Base-by-base conservation (phyloP, 2,329 filamentous ascomycete species). In the Penicillium hordei region DNA sequence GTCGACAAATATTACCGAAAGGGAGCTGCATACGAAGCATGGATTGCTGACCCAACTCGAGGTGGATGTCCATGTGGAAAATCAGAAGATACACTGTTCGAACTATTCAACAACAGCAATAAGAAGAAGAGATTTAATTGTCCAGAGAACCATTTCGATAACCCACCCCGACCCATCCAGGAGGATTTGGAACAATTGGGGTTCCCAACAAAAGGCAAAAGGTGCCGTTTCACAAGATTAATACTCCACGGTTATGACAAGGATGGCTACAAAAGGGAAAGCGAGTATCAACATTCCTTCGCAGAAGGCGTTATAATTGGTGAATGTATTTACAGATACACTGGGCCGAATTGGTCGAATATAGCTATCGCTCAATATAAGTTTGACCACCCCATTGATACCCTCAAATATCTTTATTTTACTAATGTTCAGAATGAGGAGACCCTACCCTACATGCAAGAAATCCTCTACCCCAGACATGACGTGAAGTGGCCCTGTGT, bases 341-440 rank as follows among this genome's bases (percentile, higher is more conserved):
- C 17, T 2, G 52, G 52, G 7, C 36, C 36, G 3, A 25, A 55
- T 36, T 55, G 52, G 52, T 55, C 52, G 1, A 6, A 43, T 12
- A n/a, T 55, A 33, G 52, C 36, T 15, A 15, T 55, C 2, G 50
- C 55, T 4, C 51, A 48, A 33, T 53, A 58, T 19, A 48, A 15
- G 5, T 55, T 48, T n/a, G 50, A 58, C n/a, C 15, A 48, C n/a
- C 19, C 38, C 9, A 46, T 57, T 27, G 21, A 57, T 29, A 52
- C 48, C 1, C 48, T 52, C 23, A 34, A 17, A 3, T 29, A 57
- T n/a, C 10, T 57, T 19, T 55, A 55, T 27, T 50, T 50, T 17
- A 21, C 25, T 15, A 29, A 50, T 21, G 29, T 55, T 10, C 17
- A 36, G 10, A 55, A 50, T 7, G 21, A 42, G 0, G 21, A 50